phyloP scores from a whole-genome alignment of 805 yeast species.

The Saccharomyces kudriavzevii region DNA sequence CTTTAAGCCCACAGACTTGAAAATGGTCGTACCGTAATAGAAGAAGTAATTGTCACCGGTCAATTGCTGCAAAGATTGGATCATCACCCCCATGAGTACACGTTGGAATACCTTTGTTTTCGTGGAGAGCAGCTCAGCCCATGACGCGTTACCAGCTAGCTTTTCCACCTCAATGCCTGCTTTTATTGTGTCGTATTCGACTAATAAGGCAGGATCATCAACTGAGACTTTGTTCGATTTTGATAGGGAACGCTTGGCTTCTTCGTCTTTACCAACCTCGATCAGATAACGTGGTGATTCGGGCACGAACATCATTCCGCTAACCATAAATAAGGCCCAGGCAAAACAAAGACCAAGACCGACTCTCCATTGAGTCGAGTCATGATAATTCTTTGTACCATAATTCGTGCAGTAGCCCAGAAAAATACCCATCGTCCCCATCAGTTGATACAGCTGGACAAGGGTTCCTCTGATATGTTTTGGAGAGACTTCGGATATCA shows the following conservation, averaged over 20 bases:
- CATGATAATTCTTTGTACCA: conserved; percentile 47
- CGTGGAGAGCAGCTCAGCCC: conserved; percentile 59
- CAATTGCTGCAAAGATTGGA: conserved; percentile 58
- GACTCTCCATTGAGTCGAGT: conserved; percentile 69
- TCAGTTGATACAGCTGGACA: conserved; percentile 59
- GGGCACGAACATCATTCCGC: conserved; percentile 43
- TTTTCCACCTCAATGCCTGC: conserved; percentile 53
- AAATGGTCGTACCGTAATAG: conserved; percentile 57
- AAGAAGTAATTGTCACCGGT: conserved; percentile 60
- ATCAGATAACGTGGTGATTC: conserved; percentile 63
- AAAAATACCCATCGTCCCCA: conserved; percentile 62
- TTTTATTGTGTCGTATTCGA: conserved; percentile 49
- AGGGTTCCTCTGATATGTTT: conserved; percentile 59
- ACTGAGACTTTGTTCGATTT: conserved; percentile 45
- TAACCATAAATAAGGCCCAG: conserved; percentile 34
- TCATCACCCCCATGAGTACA: conserved; percentile 42
- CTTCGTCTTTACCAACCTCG: conserved; percentile 48
- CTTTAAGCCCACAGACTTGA: conserved; percentile 49
- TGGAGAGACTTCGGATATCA: conserved; percentile 61
- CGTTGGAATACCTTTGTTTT: conserved; percentile 49
- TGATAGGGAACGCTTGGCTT: conserved; percentile 52
- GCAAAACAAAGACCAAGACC: conserved; percentile 50
- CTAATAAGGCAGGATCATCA: conserved; percentile 46
- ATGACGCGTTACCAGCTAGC: conserved; percentile 55
- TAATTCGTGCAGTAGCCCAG: conserved; percentile 61